Base-by-base conservation (phyloP, 2,329 filamentous ascomycete genomes). In the Hymenoscyphus infarciens region DNA sequence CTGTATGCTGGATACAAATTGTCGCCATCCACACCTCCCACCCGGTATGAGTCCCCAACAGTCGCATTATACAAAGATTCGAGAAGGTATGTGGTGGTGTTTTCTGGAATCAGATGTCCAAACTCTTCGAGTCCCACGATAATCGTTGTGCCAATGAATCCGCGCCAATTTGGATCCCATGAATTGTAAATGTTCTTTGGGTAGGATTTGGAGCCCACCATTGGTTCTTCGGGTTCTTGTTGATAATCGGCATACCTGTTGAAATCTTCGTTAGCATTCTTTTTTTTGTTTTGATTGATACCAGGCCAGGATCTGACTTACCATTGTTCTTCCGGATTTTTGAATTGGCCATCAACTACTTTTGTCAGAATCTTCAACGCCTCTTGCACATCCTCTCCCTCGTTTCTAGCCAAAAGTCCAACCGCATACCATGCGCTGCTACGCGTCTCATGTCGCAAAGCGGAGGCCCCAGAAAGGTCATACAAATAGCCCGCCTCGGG, bases 101-200 rank as follows among this genome's bases (percentile, higher is more conserved):
- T 69, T 7, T 73, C 64, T 0, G 77, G 74, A 6, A 83, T 70
- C 1, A 87, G 75, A 62, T 81, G 71, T 0, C 77, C 71, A 60
- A 83, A 87, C 65, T 87, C 84, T 69, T 87, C 85, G 25, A 86
- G 75, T 29, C 81, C 81, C 49, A 87, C 75, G 29, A 87, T 80
- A 15, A 87, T 78, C 0, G 83, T 80, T 0, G 83, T 86, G 13
- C 83, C 83, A 38, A 87, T 78, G 62, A 88, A 87, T 0, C 84
- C 85, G 57, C 85, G 77, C 85, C 85, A 87, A 64, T 88, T 87
- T 1, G 84, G 84, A 66, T 87, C 85, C 82, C 83, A 87, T 0
- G 80, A 79, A 61, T 80, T 78, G 69, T 87, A 85, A 38, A 83
- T 83, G 3, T 72, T 69, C 0, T 78, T 72, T 1, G 78, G 77